Evolutionary conservation across 2,329 filamentous ascomycete genomes (phyloP), one percentile per base, ranked within the genome.

Genomic region (Xylaria polymorpha): DNA sequence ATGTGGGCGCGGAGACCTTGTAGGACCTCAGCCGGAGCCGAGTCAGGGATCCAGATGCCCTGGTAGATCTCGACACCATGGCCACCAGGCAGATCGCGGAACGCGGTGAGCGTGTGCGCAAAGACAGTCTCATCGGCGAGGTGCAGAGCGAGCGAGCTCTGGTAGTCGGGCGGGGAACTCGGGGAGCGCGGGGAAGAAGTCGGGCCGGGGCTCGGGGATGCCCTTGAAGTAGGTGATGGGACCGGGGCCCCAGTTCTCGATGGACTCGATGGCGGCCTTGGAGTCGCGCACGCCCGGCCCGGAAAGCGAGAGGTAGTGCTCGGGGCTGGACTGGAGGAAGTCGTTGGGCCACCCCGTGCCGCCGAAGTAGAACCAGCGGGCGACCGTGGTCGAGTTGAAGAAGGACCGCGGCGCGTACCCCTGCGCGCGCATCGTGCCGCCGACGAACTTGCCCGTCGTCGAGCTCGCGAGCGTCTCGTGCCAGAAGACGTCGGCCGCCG

Each of bases 41-140:
- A 63, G 7, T 70, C 70, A 0, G 70, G 70, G 22, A 71, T 61
- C 69, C 69, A 71, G 14, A 69, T 61, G 12, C 66, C 60, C 60
- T 66, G 20, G 29, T 44, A 68, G 20, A 72, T 61, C 61, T 72
- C 70, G 14, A 72, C 68, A 32, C 70, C 68, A 1, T 4, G 1
- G 1, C 58, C 68, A 5, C 59, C 55, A 0, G 61, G 58, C 20
- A 70, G n/a, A 7, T 72, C 51, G 10, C 70, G 64, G 25, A 63
- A 48, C 1, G 58, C 70, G 14, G 61, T 68, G 2, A 72, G 32
- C 7, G 59, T 35, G 32, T 72, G 68, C 8, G 68, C 64, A 25
- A 72, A 70, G 14, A 68, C 55, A 4, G 70, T 70, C 14, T 62
- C 70, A 50, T 72, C 70, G 9, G n/a, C 48, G 0, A 72, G 65